Evolutionary conservation across 2,329 filamentous ascomycete genomes (phyloP), one percentile per base, ranked within the genome.

Genomic region (Fusarium sp.): DNA sequence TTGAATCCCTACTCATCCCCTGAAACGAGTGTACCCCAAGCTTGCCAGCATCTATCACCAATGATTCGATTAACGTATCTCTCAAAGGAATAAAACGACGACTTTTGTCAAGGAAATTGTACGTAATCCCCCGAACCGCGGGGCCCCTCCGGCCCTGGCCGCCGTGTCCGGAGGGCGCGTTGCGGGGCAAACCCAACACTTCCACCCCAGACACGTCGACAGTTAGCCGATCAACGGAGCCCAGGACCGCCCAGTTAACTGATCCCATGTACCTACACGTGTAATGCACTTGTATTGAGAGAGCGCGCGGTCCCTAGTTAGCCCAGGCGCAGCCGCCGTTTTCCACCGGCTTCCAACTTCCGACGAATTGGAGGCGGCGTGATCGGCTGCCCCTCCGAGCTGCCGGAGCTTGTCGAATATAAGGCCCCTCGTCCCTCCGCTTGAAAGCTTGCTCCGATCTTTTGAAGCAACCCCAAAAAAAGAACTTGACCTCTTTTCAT

Each of bases 191-290:
- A 42, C 16, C n/a, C 59, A 11, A 24, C 40, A 38, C 17, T 31
- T 56, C 62, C 58, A 53, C 49, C 51, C 44, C 70, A 62, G 65
- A 44, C 33, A 42, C 46, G 42, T 51, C 59, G 51, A 36, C 33
- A 66, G 65, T 67, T 67, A 73, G 74, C 74, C 74, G 74, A 74
- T 76, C 67, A 73, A 76, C 74, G 73, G 73, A 75, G 73, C 73
- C 40, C 64, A 63, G 51, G 24, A 65, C 63, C 46, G 62, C 55
- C 61, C 62, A 60, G 70, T 67, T 58, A 51, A 58, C 70, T 73
- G 58, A 59, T 51, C 46, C 20, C 8, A 67, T 60, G 46, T 49
- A 59, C 24, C 46, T 51, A 29, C 62, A 58, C 42, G 44, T 49
- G 31, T 57, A 49, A 55, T 57, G 55, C 36, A 17, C 31, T 38